A percentile compares a stretch with the other conserved stretches of the same genome.
These are phyloP conservation scores for Backusella tarrabulga DNA, from an alignment of 192 early-diverging fungal genomes.

Conservation along the genomic window DNA sequence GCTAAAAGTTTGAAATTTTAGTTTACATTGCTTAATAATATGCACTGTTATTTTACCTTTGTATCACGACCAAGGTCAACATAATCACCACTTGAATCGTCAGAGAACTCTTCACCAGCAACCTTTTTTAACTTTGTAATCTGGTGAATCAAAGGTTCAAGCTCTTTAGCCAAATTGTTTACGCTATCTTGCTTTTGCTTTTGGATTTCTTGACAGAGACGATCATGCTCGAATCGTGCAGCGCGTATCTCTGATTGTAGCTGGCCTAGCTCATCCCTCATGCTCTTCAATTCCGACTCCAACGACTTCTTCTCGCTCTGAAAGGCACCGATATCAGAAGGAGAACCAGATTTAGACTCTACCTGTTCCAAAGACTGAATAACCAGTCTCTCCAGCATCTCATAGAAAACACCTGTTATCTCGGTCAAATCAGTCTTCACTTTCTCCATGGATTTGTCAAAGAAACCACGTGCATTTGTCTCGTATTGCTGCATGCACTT, in stretches of 20 bases:
- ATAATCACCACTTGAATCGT: neutral
- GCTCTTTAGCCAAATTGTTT: slow-evolving; percentile 5
- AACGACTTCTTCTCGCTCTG: slow-evolving; percentile 14
- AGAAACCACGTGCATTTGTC: slow-evolving; percentile 28
- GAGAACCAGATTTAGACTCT: neutral
- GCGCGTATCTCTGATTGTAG: slow-evolving; percentile 5
- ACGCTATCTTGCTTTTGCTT: slow-evolving; percentile 8
- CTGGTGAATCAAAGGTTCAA: slow-evolving; percentile 21
- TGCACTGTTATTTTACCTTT: neutral
- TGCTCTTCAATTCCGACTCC: slow-evolving; percentile 6
- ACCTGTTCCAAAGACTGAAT: slow-evolving; percentile 29
- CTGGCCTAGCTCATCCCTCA: slow-evolving; percentile 11
- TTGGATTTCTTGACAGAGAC: slow-evolving; percentile 1
- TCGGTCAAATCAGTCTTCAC: slow-evolving; percentile 31
- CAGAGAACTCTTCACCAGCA: neutral
- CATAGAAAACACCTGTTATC: slow-evolving; percentile 31
- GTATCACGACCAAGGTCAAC: neutral
- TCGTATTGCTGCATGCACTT: slow-evolving; percentile 31
- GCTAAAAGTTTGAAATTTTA: neutral
- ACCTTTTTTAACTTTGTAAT: slow-evolving; percentile 21
- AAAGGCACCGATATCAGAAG: slow-evolving; percentile 7
- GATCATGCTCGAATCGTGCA: slow-evolving; percentile 9
- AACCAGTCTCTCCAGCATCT: slow-evolving; percentile 31
- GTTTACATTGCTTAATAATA: neutral
- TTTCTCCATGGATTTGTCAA: slow-evolving; percentile 26